Evolutionary conservation across 495 filamentous ascomycete species (phyloP).

Genomic region (Hyaloscypha finlandica): DNA sequence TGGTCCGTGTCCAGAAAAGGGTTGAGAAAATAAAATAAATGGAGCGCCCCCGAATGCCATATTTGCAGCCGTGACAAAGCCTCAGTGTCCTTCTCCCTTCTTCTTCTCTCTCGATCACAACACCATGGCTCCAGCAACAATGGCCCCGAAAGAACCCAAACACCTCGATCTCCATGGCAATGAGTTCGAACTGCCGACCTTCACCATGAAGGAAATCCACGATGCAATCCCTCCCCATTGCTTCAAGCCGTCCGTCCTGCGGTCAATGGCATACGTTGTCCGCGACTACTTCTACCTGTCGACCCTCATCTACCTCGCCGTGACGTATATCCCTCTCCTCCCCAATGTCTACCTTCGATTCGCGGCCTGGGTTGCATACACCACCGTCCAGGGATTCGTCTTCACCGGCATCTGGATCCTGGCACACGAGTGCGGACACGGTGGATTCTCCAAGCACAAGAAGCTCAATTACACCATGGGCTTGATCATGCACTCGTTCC

Average conservation of each 20-base stretch:
- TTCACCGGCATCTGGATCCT: conserved; percentile 72
- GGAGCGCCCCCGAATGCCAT: background rate
- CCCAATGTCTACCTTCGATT: conserved; percentile 47
- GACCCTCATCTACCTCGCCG: conserved; percentile 51
- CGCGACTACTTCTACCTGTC: conserved; percentile 58
- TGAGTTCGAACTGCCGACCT: conserved; percentile 56
- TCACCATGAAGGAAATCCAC: conserved; percentile 66
- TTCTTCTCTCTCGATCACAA: background rate
- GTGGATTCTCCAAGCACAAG: conserved; percentile 65
- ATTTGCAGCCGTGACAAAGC: background rate
- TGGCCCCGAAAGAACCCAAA: conserved; percentile 14
- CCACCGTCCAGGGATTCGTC: conserved; percentile 64
- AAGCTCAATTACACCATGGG: conserved; percentile 67
- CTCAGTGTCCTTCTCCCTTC: conserved; percentile 1
- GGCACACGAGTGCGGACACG: conserved; percentile 74
- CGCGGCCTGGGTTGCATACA: conserved; percentile 58
- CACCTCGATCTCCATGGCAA: conserved; percentile 54
- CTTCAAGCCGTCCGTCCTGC: conserved; percentile 61
- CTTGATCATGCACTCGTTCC: conserved; percentile 63
- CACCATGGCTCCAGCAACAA: conserved; percentile 8
- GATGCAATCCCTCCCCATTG: conserved; percentile 70
- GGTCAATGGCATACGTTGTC: conserved; percentile 59
- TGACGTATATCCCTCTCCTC: conserved; percentile 53
- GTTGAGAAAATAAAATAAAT: conserved; percentile 6
- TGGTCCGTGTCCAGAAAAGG: conserved; percentile 10